Base-by-base conservation (phyloP, 228 moss, liverwort and hornwort species). In the Sphagnum magellanicum region DNA sequence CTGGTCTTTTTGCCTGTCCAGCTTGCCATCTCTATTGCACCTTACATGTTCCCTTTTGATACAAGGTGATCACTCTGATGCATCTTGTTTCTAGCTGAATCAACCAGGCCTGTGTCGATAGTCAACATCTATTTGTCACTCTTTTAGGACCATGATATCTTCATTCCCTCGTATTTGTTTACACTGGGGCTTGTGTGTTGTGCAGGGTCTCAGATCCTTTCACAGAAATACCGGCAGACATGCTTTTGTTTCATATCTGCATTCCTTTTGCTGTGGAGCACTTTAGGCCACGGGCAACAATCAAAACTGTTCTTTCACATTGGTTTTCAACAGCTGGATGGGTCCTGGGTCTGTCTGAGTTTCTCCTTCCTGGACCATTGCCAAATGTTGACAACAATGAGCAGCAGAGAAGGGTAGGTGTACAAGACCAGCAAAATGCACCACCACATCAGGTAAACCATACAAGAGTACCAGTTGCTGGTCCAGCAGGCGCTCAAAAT, bases 251-350 rank as follows among this genome's bases (percentile, higher is more conserved):
- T 76, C 98, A 98, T 72, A 92, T 98, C 50, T 98, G 98, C 66
- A 98, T 98, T 58, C 98, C 98, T 8, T 94, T 98, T 65, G 98
- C 90, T 51, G 94, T 98, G 73, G 98, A 98, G 81, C 98, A 98
- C 78, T 98, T 98, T 61, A 81, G 98, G 75, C 98, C 98, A 11
- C 91, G 98, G 62, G 92, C 94, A 65, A 98, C 98, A 32, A 86
- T 98, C 46, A 98, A 94, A 79, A 85, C 80, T 16, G 86, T 91
- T 52, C 90, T 98, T 59, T 89, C 84, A 59, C 88, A 98, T 79
- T 98, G 98, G 98, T 98, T 98, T 79, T 90, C 87, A 64, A 71
- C 79, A 52, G 87, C 92, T 50, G 98, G 98, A 60, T 90, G 98
- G 94, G 75, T 84, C n/a, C 72, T 98, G 73, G 98, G 94, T 57